Conservation (phyloP, 2,329 filamentous ascomycete genomes). For the Ceratocystiopsis minuta region DNA sequence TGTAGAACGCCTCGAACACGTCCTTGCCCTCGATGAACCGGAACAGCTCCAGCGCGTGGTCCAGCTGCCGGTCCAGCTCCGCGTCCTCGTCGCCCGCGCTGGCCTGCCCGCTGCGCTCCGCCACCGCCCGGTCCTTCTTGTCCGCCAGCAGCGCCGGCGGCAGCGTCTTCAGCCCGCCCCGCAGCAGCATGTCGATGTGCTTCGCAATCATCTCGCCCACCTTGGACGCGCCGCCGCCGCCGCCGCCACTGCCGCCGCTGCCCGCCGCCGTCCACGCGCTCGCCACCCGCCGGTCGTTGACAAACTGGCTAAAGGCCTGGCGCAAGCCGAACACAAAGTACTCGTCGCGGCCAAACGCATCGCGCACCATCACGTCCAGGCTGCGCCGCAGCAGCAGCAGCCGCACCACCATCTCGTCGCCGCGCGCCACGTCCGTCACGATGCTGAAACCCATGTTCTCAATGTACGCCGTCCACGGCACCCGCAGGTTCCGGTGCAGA, state of each 20-base stretch:
- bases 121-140: constrained; percentile 34
- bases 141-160: constrained; percentile 51
- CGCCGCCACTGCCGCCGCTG: no score
- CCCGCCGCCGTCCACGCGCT: constrained; percentile 50
- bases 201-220: constrained; percentile 98
- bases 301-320: constrained; percentile 74
- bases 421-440: constrained; percentile 60
- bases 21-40: constrained; percentile 95
- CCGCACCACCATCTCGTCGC: constrained; percentile 71
- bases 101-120: constrained; percentile 44
- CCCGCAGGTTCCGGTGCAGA: constrained; percentile 50
- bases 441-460: constrained; percentile 55
- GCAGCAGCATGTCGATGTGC: constrained; percentile 77
- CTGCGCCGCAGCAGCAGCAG: constrained; percentile 65
- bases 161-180: constrained; percentile 71
- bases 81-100: constrained; percentile 73
- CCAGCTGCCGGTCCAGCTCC: constrained; percentile 78
- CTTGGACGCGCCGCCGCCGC: constrained; percentile 50
- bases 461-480: constrained; percentile 66
- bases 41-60: constrained; percentile 86
- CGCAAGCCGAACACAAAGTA: constrained; percentile 60
- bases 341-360: constrained; percentile 63
- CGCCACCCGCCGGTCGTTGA: constrained; percentile 61
- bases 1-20: constrained; percentile 97
- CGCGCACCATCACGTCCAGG: constrained; percentile 58